Evolutionary conservation across 2,329 filamentous ascomycete genomes (phyloP), one percentile per base, ranked within the genome.

Genomic region (Trichophaea hybrida): DNA sequence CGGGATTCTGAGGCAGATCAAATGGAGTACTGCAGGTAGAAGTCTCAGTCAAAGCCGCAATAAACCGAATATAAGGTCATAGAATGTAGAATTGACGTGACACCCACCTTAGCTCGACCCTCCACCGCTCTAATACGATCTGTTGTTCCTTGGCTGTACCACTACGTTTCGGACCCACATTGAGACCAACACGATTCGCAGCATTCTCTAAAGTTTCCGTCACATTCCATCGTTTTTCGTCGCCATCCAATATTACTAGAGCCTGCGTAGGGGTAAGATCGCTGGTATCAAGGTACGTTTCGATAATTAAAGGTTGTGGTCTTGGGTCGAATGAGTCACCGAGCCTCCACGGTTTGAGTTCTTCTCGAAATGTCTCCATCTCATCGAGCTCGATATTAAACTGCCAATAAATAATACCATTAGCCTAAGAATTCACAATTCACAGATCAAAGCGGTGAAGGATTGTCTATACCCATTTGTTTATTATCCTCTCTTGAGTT

Each of bases 381-480:
- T 98, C 93, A 68, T 94, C 86, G 49, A 95, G 84, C 66, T 95
- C 86, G 67, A 96, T 83, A 75, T 95, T 94, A 74, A 96, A 98
- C 93, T 97, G 69, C 50, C 31, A 15, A n/a, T 35, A 54, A 13
- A 10, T 13, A 15, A 10, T 12, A 15, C 38, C 38, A 12, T 56
- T 37, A 33, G 33, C 55, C 17, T n/a, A 13, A 50, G 15, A 34
- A 38, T 53, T n/a, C 7, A 13, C 44, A 13, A 49, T 17, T 49
- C 12, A 31, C 48, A 2, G 10, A 44, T 44, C 34, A 44, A 7
- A 38, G 8, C 2, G 35, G 13, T 6, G 15, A 3, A 24, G 24
- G 24, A 15, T 46, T 13, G n/a, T 12, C 50, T 57, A 57, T 62
- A 66, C 64, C 64, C 64, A 66, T 63, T 60, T 65, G 24, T 66